phyloP scores from a whole-genome alignment of 106 monocot genomes.

The Dioscorea dumetorum region DNA sequence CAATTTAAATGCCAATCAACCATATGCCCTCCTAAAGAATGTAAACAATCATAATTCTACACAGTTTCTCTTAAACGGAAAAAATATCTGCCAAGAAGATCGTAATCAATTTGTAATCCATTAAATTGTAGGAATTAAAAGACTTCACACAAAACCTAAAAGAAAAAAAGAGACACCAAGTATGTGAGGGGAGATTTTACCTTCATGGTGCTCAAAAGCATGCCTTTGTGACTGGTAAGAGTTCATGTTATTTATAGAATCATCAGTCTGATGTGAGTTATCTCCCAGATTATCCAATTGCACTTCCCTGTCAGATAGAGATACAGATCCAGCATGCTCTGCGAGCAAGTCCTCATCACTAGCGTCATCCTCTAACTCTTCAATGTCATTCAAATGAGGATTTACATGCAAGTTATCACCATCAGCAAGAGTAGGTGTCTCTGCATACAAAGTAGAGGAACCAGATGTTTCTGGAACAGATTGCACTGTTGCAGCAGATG shows the following conservation, averaged over 20 bases:
- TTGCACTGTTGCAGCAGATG: conserved; percentile 15
- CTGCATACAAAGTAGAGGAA: conserved; percentile 11
- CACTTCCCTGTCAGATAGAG: conserved; percentile 33
- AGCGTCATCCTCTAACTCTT: conserved; percentile 14
- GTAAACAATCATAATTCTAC: too few species aligned
- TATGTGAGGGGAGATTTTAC: conserved; percentile 18
- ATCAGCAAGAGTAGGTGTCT: conserved; percentile 32
- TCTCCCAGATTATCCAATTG: conserved; percentile 27
- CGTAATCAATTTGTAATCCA: too few species aligned
- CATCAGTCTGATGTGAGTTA: conserved; percentile 24
- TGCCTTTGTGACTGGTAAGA: conserved; percentile 43
- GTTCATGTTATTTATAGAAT: conserved; percentile 16
- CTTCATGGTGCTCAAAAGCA: conserved; percentile 54
- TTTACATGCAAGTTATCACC: conserved; percentile 23
- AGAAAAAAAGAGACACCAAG: background rate
- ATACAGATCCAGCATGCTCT: conserved; percentile 21
- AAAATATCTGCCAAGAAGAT: too few species aligned
- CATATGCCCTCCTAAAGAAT: too few species aligned
- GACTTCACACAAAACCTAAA: background rate
- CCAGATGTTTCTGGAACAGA: conserved; percentile 22
- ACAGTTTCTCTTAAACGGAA: too few species aligned
- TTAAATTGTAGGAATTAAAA: background rate
- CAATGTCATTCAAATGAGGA: conserved; percentile 29
- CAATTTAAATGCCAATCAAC: too few species aligned
- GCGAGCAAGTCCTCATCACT: conserved; percentile 16